Percentiles rank a stretch among this genome's conserved stretches.
These are phyloP conservation scores for Pseudocercospora eumusae DNA, from an alignment of 2,329 filamentous ascomycete genomes.

Conservation along the genomic window DNA sequence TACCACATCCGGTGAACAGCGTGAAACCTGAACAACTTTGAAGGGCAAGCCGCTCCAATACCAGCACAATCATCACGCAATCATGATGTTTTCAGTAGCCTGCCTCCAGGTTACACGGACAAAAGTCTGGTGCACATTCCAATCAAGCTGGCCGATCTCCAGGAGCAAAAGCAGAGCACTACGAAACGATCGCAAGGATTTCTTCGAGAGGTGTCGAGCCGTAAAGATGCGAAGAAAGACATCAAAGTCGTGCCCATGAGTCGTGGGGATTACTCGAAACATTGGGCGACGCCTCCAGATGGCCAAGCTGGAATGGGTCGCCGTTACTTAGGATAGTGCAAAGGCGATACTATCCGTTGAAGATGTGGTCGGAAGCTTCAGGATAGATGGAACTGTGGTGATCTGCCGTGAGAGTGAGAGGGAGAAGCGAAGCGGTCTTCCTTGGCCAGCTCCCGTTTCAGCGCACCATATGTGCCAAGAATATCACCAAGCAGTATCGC, in stretches of 20 bases:
- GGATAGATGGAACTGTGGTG: neutral
- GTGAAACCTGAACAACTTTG: conserved; percentile 8
- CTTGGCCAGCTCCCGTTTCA: neutral
- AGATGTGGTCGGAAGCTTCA: neutral
- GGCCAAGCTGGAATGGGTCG: conserved; percentile 28
- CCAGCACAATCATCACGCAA: conserved; percentile 18
- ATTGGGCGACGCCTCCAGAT: conserved; percentile 27
- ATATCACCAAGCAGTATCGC: no score
- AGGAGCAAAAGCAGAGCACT: conserved; percentile 12
- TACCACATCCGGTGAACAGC: no score
- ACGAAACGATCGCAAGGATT: neutral
- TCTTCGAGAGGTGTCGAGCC: neutral
- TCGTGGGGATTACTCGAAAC: conserved; percentile 28
- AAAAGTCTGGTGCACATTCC: conserved; percentile 27
- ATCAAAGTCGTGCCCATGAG: conserved; percentile 28
- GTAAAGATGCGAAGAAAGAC: conserved; percentile 19
- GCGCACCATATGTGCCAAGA: neutral
- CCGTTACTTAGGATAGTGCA: no score
- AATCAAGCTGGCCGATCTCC: conserved; percentile 20
- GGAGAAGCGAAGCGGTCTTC: neutral
- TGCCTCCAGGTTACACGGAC: conserved; percentile 30
- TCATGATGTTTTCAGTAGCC: conserved; percentile 14
- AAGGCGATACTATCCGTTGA: neutral
- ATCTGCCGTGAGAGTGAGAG: neutral
- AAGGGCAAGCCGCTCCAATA: conserved; percentile 22